Evolutionary conservation across 1,284 basidiomycete species (phyloP).

Genomic region (Athelia psychrophila): DNA sequence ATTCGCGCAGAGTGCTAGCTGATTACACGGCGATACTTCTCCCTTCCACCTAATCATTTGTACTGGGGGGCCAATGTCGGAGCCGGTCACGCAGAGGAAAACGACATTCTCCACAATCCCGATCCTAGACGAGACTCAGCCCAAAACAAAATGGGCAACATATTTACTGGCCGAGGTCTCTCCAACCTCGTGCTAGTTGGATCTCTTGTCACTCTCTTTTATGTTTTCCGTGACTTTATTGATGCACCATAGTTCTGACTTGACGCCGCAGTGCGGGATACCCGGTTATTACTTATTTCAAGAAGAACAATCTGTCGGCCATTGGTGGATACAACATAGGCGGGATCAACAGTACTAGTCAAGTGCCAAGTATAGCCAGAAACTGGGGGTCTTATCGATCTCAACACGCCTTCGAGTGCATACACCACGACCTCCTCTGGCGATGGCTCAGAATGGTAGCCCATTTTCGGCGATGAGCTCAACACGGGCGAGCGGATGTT

Average conservation of each 20-base stretch:
- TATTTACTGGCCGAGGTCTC: constrained; percentile 32
- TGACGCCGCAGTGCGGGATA: constrained; percentile 33
- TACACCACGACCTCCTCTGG: constrained; percentile 35
- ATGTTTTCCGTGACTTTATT: neutral
- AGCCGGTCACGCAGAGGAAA: constrained; percentile 17
- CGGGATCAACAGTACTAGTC: constrained; percentile 44
- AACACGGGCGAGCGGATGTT: constrained; percentile 57
- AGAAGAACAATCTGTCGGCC: constrained; percentile 18
- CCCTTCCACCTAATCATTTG: constrained; percentile 24
- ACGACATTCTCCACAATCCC: constrained; percentile 28
- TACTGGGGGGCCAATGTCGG: constrained; percentile 21
- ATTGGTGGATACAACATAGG: constrained; percentile 40
- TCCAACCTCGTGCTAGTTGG: constrained; percentile 31
- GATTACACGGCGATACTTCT: too few relatives aligned
- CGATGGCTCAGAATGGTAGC: constrained; percentile 36
- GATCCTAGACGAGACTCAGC: constrained; percentile 19
- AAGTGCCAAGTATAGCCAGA: constrained; percentile 19
- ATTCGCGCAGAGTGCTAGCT: too few relatives aligned
- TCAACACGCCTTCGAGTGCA: constrained; percentile 44
- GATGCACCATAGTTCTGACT: neutral
- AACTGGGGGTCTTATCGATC: constrained; percentile 47
- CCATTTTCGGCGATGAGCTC: constrained; percentile 74
- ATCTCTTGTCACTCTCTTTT: constrained; percentile 23
- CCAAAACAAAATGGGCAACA: constrained; percentile 25
- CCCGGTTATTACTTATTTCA: constrained; percentile 41